These are phyloP conservation scores for Trypanosoma boissoni DNA, from an alignment of 208 protist species.

Conservation along the genomic window DNA sequence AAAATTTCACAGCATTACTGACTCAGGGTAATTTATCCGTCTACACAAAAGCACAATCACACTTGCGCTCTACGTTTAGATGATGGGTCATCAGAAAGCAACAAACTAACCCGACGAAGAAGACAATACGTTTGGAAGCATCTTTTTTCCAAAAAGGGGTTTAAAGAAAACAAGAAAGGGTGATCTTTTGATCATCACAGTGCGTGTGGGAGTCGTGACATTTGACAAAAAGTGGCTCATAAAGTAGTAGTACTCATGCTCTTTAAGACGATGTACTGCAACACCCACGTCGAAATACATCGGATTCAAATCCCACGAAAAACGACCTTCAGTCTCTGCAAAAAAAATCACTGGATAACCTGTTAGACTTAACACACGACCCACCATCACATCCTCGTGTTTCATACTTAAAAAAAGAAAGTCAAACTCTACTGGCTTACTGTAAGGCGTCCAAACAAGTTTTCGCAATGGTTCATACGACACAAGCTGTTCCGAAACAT, in stretches of 20 bases:
- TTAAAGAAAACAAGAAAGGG: too few species aligned
- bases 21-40: too few species aligned
- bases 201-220: too few species aligned
- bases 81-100: too few species aligned
- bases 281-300: neutral
- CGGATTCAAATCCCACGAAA: neutral
- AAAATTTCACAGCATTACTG: too few species aligned
- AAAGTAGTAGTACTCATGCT: neutral
- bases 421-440: neutral
- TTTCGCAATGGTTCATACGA: neutral
- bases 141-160: too few species aligned
- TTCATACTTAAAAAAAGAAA: neutral
- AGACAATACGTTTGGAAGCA: too few species aligned
- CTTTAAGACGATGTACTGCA: neutral
- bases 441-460: too few species aligned
- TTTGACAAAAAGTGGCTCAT: neutral
- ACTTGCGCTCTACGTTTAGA: too few species aligned
- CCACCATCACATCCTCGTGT: conserved; percentile 3
- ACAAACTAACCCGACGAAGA: too few species aligned
- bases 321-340: neutral
- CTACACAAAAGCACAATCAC: too few species aligned
- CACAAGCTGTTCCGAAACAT: conserved; percentile 1
- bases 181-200: too few species aligned
- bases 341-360: neutral
- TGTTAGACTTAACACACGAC: neutral